Evolutionary conservation across 1,139 yeast genomes (phyloP), one percentile per base, ranked within the genome.

Genomic region (Lodderomyces jiufengensis): DNA sequence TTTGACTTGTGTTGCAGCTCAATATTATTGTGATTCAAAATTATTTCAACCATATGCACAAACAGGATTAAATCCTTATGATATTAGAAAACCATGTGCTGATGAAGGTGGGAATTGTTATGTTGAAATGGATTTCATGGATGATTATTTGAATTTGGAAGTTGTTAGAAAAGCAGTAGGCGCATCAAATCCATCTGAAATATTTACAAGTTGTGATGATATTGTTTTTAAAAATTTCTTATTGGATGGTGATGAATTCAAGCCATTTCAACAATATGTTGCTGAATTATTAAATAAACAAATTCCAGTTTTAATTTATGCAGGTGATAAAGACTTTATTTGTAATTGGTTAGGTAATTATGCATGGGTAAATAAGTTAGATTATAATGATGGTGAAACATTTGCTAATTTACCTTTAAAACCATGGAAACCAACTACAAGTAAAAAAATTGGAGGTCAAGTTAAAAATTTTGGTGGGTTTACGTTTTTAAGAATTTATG

Each of bases 1-100:
- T 27, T 83, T 90, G 74, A 70, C 92, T 4, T 92, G 98, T 74
- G 92, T 88, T 36, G 95, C 97, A 11, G 97, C 97, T 21, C 68
- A 80, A 59, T 65, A 85, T 40, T 70, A 81, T 34, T 70, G 83
- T 54, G 49, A 70, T 84, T 24, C 27, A 15, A 46, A 40, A 23
- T 36, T 43, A 37, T 51, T 43, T 18, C 39, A 37, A 24, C 59
- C 59, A 15, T 54, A 54, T 36, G 35, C 40, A 24, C 48, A 51
- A 13, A 45, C 51, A 5, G 97, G 97, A 24, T 80, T 83, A 57
- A 90, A 92, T 55, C 95, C 90, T 33, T 92, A 92, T 59, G 98
- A 92, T 54, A 84, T 92, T 51, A 81, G 98, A 63, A 79, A 76
- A 54, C 71, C 73, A 57, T 92, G 98, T 63, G 73, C 65, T 24